A percentile compares a stretch with the other conserved stretches of the same genome.
Conservation (phyloP, 202 grass and related monocot species). For the Schoenoplectus tabernaemontani region DNA sequence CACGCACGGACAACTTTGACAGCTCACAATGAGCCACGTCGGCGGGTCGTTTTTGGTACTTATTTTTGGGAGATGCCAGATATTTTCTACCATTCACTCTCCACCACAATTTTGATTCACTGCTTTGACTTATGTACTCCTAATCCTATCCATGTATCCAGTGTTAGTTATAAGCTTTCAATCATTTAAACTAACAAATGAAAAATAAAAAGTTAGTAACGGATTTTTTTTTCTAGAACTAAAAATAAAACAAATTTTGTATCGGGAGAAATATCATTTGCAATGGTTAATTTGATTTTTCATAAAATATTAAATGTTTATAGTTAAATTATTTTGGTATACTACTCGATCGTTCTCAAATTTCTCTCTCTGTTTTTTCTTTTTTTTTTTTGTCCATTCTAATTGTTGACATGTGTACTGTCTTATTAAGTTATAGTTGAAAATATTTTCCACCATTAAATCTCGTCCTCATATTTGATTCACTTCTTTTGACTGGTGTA, state of each 20-base stretch:
- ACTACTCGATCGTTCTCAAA: too few species aligned
- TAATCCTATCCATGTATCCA: not conserved
- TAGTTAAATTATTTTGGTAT: too few species aligned
- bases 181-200: too few species aligned
- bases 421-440: not conserved
- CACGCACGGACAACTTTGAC: constrained; percentile 15
- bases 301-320: too few species aligned
- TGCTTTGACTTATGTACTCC: not conserved
- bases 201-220: too few species aligned
- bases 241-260: too few species aligned
- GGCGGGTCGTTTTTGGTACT: not conserved
- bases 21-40: constrained; percentile 16
- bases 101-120: constrained; percentile 14
- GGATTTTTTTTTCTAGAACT: too few species aligned
- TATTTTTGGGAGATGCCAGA: not conserved
- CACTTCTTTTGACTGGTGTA: not conserved
- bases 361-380: too few species aligned
- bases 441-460: constrained; percentile 9
- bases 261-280: too few species aligned
- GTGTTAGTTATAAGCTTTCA: too few species aligned
- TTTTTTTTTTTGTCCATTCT: too few species aligned
- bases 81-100: not conserved
- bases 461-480: constrained; percentile 24
- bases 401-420: not conserved
- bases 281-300: too few species aligned